Percentiles rank a stretch among this genome's conserved stretches.
These are phyloP conservation scores for Monosporozyma unispora DNA, from an alignment of 805 yeast genomes.

Conservation along the genomic window DNA sequence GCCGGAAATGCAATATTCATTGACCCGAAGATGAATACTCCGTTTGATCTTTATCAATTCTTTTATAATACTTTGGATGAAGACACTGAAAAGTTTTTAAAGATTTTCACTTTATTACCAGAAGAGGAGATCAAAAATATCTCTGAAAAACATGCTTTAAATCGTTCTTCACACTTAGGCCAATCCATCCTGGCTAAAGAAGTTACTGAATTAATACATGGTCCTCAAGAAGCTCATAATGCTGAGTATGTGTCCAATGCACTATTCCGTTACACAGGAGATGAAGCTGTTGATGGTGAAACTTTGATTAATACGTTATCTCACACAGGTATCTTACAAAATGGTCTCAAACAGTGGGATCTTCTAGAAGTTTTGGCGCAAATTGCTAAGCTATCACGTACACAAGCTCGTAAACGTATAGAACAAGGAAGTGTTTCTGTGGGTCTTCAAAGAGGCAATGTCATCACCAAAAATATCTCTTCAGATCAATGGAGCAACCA, in stretches of 20 bases:
- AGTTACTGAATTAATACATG: conserved; percentile 82
- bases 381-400: conserved; percentile 33
- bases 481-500: conserved; percentile 37
- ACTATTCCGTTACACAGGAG: conserved; percentile 34
- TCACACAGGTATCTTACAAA: conserved; percentile 22
- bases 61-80: conserved; percentile 73
- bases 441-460: conserved; percentile 51
- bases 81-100: conserved; percentile 59
- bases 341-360: conserved; percentile 15
- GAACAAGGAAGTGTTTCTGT: conserved; percentile 64
- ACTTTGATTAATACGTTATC: conserved; percentile 12
- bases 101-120: conserved; percentile 74
- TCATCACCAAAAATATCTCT: conserved; percentile 37
- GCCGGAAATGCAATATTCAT: conserved; percentile 95
- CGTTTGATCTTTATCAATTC: conserved; percentile 78
- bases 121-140: conserved; percentile 40
- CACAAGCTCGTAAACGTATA: conserved; percentile 54
- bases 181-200: conserved; percentile 76
- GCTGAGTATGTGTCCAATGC: conserved; percentile 61
- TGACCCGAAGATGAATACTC: conserved; percentile 61
- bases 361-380: background rate
- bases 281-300: conserved; percentile 6
- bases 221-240: conserved; percentile 60
- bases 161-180: conserved; percentile 61
- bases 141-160: conserved; percentile 40